These are phyloP conservation scores for Phytophthora pistaciae DNA, from an alignment of 352 stramenopile species.

Conservation along the genomic window DNA sequence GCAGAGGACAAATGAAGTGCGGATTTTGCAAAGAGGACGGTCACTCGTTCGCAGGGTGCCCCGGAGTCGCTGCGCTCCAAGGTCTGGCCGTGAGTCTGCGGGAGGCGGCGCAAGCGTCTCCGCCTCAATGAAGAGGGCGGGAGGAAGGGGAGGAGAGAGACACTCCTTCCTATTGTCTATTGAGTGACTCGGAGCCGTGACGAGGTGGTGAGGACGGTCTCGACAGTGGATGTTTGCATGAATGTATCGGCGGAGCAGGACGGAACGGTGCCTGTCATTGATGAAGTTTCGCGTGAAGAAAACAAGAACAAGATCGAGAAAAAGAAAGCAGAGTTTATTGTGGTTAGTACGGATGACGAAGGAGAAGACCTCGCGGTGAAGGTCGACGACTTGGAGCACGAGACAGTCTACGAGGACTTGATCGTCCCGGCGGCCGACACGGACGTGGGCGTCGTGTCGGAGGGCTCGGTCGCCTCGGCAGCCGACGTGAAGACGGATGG, in stretches of 20 bases:
- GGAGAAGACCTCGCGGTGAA: neutral
- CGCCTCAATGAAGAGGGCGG: neutral
- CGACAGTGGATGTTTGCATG: neutral
- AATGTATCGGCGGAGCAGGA: neutral
- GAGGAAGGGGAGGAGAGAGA: neutral
- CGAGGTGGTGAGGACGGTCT: neutral
- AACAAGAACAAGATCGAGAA: neutral
- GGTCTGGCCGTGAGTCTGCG: neutral
- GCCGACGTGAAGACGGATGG: neutral
- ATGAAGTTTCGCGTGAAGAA: neutral
- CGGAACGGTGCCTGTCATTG: neutral
- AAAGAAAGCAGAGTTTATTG: neutral
- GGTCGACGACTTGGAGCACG: neutral
- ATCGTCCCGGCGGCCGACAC: no score
- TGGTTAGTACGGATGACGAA: neutral
- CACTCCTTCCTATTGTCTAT: slow-evolving; percentile 1
- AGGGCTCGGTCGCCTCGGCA: neutral
- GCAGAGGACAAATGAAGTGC: no score
- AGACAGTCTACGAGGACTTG: neutral
- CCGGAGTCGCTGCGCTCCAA: neutral
- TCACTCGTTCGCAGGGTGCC: neutral
- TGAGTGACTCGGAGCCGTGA: neutral
- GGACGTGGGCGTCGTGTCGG: neutral
- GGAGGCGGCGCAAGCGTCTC: neutral
- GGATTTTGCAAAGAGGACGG: no score